Evolutionary conservation across 2,329 filamentous ascomycete species (phyloP).

Genomic region (Arachnopeziza araneosa): DNA sequence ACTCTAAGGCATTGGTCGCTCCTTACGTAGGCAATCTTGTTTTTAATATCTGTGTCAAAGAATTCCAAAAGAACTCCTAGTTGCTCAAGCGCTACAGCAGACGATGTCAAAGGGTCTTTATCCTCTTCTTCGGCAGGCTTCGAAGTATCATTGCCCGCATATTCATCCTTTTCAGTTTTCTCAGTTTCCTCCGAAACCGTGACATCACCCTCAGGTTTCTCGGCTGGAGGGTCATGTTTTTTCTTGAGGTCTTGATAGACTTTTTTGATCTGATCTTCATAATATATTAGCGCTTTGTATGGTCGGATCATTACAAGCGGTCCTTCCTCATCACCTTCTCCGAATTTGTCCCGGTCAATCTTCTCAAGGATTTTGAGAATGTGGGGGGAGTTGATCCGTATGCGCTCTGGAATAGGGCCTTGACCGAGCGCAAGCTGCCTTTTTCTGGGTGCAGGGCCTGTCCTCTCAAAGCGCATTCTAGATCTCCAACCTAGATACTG

Average conservation of each 20-base stretch:
- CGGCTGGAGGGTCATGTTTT: too few relatives aligned
- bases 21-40: not conserved
- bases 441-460: too few relatives aligned
- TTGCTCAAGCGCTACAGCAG: not conserved
- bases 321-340: not conserved
- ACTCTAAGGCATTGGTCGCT: slow-evolving; percentile 8
- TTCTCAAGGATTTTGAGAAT: not conserved
- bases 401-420: not conserved
- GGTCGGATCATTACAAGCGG: not conserved
- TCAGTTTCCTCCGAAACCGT: too few relatives aligned
- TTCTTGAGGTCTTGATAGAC: too few relatives aligned
- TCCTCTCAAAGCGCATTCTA: too few relatives aligned
- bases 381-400: not conserved
- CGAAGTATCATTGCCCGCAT: too few relatives aligned
- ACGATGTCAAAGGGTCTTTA: too few relatives aligned
- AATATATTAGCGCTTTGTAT: not conserved
- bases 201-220: too few relatives aligned
- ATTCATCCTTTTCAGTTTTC: too few relatives aligned
- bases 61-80: not conserved
- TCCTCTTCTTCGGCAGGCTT: too few relatives aligned
- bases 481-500: too few relatives aligned
- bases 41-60: not conserved
- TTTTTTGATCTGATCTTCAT: too few relatives aligned
- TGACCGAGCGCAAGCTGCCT: not conserved
- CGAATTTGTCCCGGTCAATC: not conserved